Percentiles rank a stretch among this genome's conserved stretches.
Evolutionary conservation across 2,329 filamentous ascomycete genomes (phyloP).

Genomic region (Alternaria ventricosa): DNA sequence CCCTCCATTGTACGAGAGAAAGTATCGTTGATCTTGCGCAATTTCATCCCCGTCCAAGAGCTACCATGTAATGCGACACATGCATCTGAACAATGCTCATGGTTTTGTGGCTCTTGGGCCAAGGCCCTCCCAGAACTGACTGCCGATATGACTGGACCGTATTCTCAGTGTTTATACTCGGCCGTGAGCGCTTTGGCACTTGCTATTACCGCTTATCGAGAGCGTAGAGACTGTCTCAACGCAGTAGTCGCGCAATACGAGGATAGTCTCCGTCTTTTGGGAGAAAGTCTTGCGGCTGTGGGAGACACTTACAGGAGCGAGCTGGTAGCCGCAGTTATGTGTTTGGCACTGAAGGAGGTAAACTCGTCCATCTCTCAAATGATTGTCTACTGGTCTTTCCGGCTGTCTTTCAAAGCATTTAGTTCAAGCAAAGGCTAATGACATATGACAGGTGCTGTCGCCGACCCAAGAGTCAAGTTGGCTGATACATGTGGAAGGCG

Average conservation of each 20-base stretch:
- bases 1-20: neutral
- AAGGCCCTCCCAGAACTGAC: neutral
- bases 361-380: neutral
- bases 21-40: neutral
- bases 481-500: neutral
- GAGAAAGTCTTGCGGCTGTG: neutral
- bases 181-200: neutral
- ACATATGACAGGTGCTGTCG: neutral
- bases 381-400: neutral
- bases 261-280: neutral
- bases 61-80: neutral
- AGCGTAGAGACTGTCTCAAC: neutral
- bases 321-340: neutral
- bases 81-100: neutral
- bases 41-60: neutral
- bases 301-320: neutral
- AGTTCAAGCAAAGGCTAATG: neutral
- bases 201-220: neutral
- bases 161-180: neutral
- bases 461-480: neutral
- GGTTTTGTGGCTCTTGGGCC: neutral
- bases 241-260: neutral
- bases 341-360: neutral
- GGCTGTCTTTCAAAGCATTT: neutral
- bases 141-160: neutral